Percentiles rank a stretch among this genome's conserved stretches.
Evolutionary conservation across 139 green algal species (phyloP).

Genomic region (Asterochloris erici): DNA sequence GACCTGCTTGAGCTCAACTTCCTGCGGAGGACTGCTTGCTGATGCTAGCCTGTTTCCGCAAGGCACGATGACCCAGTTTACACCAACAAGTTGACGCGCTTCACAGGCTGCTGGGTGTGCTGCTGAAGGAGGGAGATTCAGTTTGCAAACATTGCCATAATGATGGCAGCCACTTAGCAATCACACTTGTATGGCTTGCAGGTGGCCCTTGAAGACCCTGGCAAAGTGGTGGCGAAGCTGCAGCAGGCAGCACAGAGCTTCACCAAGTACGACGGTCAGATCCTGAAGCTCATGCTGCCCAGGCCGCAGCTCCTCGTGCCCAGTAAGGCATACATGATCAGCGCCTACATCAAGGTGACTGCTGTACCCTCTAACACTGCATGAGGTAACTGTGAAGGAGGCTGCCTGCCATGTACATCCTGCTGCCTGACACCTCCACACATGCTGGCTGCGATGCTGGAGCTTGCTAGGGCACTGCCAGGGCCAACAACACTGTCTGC

Average conservation of each 20-base stretch:
- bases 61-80: too few relatives aligned
- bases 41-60: too few relatives aligned
- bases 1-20: not conserved
- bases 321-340: constrained; percentile 61
- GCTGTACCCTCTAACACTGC: too few relatives aligned
- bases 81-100: too few relatives aligned
- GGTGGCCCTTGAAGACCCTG: constrained; percentile 9
- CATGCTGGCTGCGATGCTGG: not conserved
- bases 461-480: not conserved
- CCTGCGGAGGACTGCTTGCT: too few relatives aligned
- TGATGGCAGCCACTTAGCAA: not conserved
- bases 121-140: too few relatives aligned
- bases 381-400: not conserved
- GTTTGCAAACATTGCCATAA: not conserved
- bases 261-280: constrained; percentile 57
- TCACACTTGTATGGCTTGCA: constrained; percentile 8
- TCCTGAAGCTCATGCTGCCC: constrained; percentile 47
- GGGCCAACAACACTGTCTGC: too few relatives aligned
- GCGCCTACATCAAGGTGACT: constrained; percentile 52
- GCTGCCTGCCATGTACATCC: not conserved
- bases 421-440: not conserved
- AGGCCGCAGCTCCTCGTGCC: constrained; percentile 39
- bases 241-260: constrained; percentile 48
- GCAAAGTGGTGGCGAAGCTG: constrained; percentile 36
- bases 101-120: too few relatives aligned